These are phyloP conservation scores for Nemania abortiva DNA, from an alignment of 2,329 filamentous ascomycete species.

Conservation along the genomic window DNA sequence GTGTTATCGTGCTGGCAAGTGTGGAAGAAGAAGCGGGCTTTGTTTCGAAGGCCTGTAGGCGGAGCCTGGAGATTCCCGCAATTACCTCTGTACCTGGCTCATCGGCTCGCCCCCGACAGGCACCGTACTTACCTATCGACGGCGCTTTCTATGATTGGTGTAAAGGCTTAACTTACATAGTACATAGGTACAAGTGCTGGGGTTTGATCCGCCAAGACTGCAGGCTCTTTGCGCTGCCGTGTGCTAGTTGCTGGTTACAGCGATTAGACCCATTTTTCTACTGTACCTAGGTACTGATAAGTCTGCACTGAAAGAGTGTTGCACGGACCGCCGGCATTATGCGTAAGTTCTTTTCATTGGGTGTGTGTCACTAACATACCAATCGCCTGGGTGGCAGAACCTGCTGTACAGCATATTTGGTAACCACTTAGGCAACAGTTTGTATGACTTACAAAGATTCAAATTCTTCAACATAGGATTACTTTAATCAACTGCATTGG, in stretches of 20 bases:
- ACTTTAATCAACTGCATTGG: too few species aligned
- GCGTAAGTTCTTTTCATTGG: slow-evolving; percentile 21
- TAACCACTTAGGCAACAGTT: neutral
- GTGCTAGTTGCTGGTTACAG: slow-evolving; percentile 21
- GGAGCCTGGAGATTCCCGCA: neutral
- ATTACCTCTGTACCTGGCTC: neutral
- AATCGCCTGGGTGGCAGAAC: slow-evolving; percentile 29
- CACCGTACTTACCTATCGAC: neutral
- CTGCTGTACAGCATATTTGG: neutral
- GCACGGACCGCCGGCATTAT: slow-evolving; percentile 4
- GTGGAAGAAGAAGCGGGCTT: slow-evolving; percentile 9
- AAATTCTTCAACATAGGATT: too few species aligned
- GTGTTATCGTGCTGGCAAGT: neutral
- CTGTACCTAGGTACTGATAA: neutral
- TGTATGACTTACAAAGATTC: neutral
- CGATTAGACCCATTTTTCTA: slow-evolving; percentile 5
- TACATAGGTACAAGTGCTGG: too few species aligned
- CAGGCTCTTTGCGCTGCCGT: slow-evolving; percentile 26
- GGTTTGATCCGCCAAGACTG: slow-evolving; percentile 27
- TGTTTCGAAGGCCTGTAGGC: slow-evolving; percentile 1
- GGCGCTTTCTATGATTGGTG: slow-evolving; percentile 19
- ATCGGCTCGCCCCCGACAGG: slow-evolving; percentile 9
- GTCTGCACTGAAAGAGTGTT: neutral
- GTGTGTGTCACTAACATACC: slow-evolving; percentile 17
- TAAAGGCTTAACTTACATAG: too few species aligned